These are phyloP conservation scores for Exophiala mesophila DNA, from an alignment of 2,329 filamentous ascomycete species.

Conservation along the genomic window DNA sequence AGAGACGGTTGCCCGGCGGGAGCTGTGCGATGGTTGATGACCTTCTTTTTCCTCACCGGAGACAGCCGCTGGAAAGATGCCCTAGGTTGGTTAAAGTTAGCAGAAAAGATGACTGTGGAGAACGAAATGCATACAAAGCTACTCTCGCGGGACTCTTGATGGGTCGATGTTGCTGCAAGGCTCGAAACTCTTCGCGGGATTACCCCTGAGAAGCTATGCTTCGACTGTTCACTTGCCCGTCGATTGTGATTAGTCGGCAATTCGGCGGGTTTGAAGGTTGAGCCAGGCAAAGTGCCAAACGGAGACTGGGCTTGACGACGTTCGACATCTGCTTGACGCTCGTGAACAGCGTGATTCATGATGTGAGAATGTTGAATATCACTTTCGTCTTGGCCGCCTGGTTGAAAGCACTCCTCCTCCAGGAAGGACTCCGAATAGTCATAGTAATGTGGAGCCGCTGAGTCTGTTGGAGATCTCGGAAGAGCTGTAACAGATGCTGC, in stretches of 20 bases:
- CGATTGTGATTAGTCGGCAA: constrained; percentile 24
- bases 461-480: constrained; percentile 24
- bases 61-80: constrained; percentile 9
- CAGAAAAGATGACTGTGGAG: not conserved
- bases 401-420: constrained; percentile 21
- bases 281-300: constrained; percentile 25
- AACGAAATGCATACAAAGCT: too few species aligned
- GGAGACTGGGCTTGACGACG: constrained; percentile 24
- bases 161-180: constrained; percentile 14
- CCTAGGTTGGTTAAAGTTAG: not conserved
- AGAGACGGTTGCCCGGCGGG: not conserved
- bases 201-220: constrained; percentile 13
- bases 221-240: constrained; percentile 21
- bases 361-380: constrained; percentile 11
- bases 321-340: constrained; percentile 8
- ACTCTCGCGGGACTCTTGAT: constrained; percentile 7
- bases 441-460: constrained; percentile 25
- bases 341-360: constrained; percentile 19
- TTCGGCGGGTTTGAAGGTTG: constrained; percentile 22
- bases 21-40: constrained; percentile 12
- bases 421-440: constrained; percentile 28
- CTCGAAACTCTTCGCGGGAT: constrained; percentile 20
- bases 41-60: constrained; percentile 11
- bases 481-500: constrained; percentile 12
- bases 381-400: constrained; percentile 3